phyloP scores from a whole-genome alignment of 345 rosid species.

The Capsella bursapastoris region DNA sequence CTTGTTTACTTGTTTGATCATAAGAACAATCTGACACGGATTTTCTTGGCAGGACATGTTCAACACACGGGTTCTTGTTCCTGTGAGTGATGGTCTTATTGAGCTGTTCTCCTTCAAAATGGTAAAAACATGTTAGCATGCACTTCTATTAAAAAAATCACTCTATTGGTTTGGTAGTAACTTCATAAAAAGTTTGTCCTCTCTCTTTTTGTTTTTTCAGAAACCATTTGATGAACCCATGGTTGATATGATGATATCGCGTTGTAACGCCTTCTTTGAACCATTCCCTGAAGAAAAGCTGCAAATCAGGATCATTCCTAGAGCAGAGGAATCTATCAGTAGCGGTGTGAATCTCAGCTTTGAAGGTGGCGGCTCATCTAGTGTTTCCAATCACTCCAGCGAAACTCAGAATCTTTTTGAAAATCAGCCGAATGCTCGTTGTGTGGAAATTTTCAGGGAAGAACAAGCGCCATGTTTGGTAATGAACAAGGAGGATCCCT shows the following conservation, averaged over 20 bases:
- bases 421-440: background rate
- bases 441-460: background rate
- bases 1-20: background rate
- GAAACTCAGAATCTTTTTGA: conserved; percentile 40
- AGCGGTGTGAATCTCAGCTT: conserved; percentile 44
- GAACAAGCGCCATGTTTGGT: conserved; percentile 22
- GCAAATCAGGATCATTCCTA: conserved; percentile 28
- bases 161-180: background rate
- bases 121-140: conserved; percentile 50
- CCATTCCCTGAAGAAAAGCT: conserved; percentile 33
- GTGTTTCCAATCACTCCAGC: conserved; percentile 51
- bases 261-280: conserved; percentile 46
- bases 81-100: conserved; percentile 71
- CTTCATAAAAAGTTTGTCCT: conserved; percentile 3
- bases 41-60: conserved; percentile 51
- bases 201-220: conserved; percentile 47
- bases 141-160: background rate
- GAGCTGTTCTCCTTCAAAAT: conserved; percentile 71
- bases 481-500: conserved; percentile 26
- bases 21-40: conserved; percentile 10
- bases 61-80: conserved; percentile 73
- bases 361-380: conserved; percentile 56
- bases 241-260: conserved; percentile 54
- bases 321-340: conserved; percentile 34
- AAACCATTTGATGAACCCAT: conserved; percentile 62